These are phyloP conservation scores for Cylindrotheca fusiformis DNA, from an alignment of 108 stramenopile genomes.

Conservation along the genomic window DNA sequence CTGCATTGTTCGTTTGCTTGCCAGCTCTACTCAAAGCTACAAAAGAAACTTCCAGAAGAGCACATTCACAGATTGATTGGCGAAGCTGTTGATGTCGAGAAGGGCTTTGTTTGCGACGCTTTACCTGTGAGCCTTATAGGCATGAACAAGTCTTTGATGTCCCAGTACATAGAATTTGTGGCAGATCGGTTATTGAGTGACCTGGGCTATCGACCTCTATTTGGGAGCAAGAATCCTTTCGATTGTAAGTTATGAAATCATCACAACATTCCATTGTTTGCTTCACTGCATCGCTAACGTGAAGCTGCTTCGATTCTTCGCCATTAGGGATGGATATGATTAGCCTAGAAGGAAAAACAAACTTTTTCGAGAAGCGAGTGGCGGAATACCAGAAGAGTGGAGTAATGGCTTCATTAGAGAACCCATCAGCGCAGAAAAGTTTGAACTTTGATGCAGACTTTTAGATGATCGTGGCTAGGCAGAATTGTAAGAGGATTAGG, in stretches of 20 bases:
- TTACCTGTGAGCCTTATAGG: slow-evolving; percentile 90
- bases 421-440: slow-evolving; percentile 17
- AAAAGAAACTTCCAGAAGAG: slow-evolving; percentile 68
- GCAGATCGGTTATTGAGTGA: slow-evolving; percentile 81
- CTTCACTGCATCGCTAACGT: neutral
- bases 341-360: slow-evolving; percentile 95
- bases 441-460: slow-evolving; percentile 75
- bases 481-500: no score
- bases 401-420: slow-evolving; percentile 79
- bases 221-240: slow-evolving; percentile 87
- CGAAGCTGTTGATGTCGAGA: slow-evolving; percentile 88
- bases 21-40: slow-evolving; percentile 92
- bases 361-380: slow-evolving; percentile 99
- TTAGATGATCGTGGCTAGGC: no score
- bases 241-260: slow-evolving; percentile 84
- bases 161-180: slow-evolving; percentile 91
- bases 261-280: neutral
- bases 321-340: slow-evolving; percentile 90
- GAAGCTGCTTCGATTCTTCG: neutral
- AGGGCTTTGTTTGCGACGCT: slow-evolving; percentile 89
- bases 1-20: slow-evolving; percentile 97
- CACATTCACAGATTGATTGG: slow-evolving; percentile 81
- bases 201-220: slow-evolving; percentile 75
- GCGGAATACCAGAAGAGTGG: slow-evolving; percentile 97
- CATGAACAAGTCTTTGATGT: slow-evolving; percentile 89